Base-by-base conservation (phyloP, 169 alveolate genomes). In the Cryptosporidium meleagridis region DNA sequence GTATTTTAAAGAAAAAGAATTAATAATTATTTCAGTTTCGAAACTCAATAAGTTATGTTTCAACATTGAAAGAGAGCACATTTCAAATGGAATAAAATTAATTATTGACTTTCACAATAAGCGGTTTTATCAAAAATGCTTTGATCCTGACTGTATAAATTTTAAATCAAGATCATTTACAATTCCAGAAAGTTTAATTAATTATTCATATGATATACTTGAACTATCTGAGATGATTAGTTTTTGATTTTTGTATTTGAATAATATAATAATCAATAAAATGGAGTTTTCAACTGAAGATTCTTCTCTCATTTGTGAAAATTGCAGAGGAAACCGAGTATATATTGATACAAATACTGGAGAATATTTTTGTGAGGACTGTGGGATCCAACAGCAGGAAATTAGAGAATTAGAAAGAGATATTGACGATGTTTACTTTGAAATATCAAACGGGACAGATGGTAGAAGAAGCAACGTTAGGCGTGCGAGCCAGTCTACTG, bases 51-150 rank as follows among this genome's bases (percentile, higher is more conserved):
- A 39, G 62, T 80, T 80, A n/a, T 80, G 89, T 33, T 45, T 80
- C 26, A 80, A 80, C 41, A 45, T 80, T 80, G 75, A 37, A 58
- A 75, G 93, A 44, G 87, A 85, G 31, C 93, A 89, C 45, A 69
- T 48, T 53, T 89, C 93, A 31, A 89, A 89, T 41, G 86, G 89
- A 16, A 80, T 89, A 48, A 65, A 68, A 59, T 68, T 89, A n/a
- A 69, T 89, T 29, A 53, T 89, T 16, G 41, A 59, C 39, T 39
- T 68, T 29, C 59, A 39, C 2, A 41, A 70, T 3, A 51, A 55
- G 52, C 51, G 73, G 33, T 89, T 89, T 41, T 89, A 89, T 62
- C 93, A 89, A 44, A 89, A 89, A 69, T 89, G 93, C n/a, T 85
- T 69, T 58, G 93, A 89, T 65, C 93, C 93, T 16, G 92, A 89